These are phyloP conservation scores for Neurospora intermedia DNA, from an alignment of 495 filamentous ascomycete genomes.

Conservation along the genomic window DNA sequence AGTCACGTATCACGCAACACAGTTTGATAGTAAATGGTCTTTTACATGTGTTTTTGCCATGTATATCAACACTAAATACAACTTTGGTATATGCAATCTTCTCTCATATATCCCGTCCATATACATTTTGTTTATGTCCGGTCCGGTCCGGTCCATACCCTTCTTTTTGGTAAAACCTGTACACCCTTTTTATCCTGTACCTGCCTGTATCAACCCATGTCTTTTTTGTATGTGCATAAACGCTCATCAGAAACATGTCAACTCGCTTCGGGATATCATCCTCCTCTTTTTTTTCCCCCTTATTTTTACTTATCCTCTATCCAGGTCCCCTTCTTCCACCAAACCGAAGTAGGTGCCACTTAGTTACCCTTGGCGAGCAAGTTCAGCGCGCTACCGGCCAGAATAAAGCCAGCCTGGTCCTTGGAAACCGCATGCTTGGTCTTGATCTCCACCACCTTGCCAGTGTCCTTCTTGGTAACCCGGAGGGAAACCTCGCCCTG, in stretches of 20 bases:
- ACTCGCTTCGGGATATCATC: neutral
- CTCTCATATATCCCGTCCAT: neutral
- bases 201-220: neutral
- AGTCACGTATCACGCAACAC: neutral
- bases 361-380: constrained; percentile 48
- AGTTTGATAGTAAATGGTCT: neutral
- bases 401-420: constrained; percentile 82
- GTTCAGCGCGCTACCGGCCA: constrained; percentile 93
- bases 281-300: neutral
- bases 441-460: constrained; percentile 48
- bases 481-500: constrained; percentile 62
- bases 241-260: neutral
- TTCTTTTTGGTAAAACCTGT: neutral
- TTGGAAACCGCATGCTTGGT: constrained; percentile 71
- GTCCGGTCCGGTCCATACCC: neutral
- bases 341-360: neutral
- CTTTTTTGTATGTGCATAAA: neutral
- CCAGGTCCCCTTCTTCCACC: neutral
- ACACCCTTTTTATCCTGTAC: neutral
- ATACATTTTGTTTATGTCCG: neutral
- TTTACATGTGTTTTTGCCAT: neutral
- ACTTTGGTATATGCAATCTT: neutral
- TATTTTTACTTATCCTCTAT: neutral
- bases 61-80: neutral
- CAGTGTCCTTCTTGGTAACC: constrained; percentile 51